A percentile compares a stretch with the other conserved stretches of the same genome.
Conservation (phyloP, 2,329 filamentous ascomycete genomes). For the Fusarium udum region DNA sequence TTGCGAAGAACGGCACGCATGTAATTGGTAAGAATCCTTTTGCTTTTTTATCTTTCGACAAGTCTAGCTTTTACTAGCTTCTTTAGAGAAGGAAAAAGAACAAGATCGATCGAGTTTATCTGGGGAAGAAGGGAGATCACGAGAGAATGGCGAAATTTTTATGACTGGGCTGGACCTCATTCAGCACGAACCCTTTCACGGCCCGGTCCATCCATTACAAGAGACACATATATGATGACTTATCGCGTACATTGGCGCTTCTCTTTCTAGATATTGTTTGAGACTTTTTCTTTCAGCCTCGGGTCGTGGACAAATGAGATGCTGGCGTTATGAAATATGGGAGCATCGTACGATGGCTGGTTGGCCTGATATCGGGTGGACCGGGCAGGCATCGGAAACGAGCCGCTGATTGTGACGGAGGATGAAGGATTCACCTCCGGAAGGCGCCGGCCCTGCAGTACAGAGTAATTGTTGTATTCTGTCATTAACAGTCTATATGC, state of each 20-base stretch:
- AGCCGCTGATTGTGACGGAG: conserved; percentile 32
- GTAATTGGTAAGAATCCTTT: conserved; percentile 3
- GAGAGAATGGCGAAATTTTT: conserved; percentile 15
- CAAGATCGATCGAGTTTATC: neutral
- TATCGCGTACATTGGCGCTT: neutral
- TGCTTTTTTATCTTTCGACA: conserved; percentile 10
- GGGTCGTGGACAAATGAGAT: neutral
- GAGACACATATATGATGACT: conserved; percentile 12
- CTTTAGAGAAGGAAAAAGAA: neutral
- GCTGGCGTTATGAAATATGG: neutral
- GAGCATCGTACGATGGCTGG: conserved; percentile 41
- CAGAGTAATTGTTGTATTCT: neutral
- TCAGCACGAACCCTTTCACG: conserved; percentile 13
- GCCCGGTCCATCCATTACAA: conserved; percentile 25
- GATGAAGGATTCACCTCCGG: conserved; percentile 9
- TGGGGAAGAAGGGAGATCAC: neutral
- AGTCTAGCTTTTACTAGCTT: conserved; percentile 14
- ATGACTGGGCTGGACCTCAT: neutral
- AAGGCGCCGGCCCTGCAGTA: conserved; percentile 1
- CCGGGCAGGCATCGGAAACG: conserved; percentile 41
- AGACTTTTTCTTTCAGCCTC: neutral
- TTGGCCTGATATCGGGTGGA: conserved; percentile 38
- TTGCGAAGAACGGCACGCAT: conserved; percentile 10
- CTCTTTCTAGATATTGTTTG: neutral
- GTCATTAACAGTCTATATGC: neutral